Evolutionary conservation across 2,329 filamentous ascomycete species (phyloP), one percentile per base, ranked within the genome.

Genomic region (Epicoccum nigrum): DNA sequence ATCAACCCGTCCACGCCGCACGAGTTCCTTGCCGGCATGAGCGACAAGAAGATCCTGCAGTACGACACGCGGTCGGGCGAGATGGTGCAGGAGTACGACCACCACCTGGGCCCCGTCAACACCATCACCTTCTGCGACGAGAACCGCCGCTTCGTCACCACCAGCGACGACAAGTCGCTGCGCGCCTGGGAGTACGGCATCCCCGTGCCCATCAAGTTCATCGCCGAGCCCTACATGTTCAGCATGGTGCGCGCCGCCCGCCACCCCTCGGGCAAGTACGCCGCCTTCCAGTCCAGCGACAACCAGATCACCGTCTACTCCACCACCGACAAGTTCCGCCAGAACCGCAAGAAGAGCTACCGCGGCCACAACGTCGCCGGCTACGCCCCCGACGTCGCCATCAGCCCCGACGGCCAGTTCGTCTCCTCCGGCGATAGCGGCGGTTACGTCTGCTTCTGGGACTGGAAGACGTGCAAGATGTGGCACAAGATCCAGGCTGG

Each of bases 391-490:
- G 94, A 96, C 66, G 82, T 99, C 42, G 86, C 88, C 44, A 88
- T 95, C 69, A 91, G 86, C 65, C 90, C 92, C 1, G 94, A 97
- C 71, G 94, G 94, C 0, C 91, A 96, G 69, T 96, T 97, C 72
- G 80, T 99, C 46, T 88, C 86, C 16, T 89, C 85, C 15, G 94
- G 94, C 55, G 94, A 99, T 73, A 90, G 86, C 43, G 91, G 85
- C 13, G 94, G 95, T 28, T 97, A 85, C 67, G 86, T 96, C 39
- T 96, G 90, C 75, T 97, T 97, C 77, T 99, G 92, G 91, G 94
- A 97, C 75, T 99, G 92, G 90, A 99, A 99, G 83, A 97, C 92
- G 31, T 96, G 93, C 74, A 97, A 97, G 78, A 93, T 99, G 92
- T 96, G 91, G 76, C 91, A 96, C 77, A 97, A 97, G 81, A 85